Evolutionary conservation across 2,329 filamentous ascomycete species (phyloP), one percentile per base, ranked within the genome.

Genomic region (Epichloe gansuensis): DNA sequence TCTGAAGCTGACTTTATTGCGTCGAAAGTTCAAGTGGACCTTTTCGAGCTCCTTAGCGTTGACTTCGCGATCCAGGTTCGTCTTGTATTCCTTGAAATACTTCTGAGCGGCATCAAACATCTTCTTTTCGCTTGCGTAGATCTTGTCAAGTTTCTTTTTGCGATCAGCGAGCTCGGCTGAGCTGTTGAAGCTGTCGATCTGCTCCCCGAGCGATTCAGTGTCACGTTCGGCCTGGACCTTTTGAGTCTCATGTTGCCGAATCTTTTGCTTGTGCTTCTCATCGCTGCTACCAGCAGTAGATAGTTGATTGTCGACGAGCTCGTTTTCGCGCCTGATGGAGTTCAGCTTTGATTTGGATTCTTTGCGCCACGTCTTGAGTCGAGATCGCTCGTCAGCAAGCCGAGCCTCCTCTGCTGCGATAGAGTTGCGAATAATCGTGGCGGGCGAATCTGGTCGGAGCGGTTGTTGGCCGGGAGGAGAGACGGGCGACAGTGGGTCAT

Each of bases 361-460:
- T 65, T 86, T 88, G 56, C 85, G 83, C 55, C 79, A 75, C 38
- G 80, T 77, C 70, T 87, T 88, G 59, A 88, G 77, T 50, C 80
- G 79, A 54, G 78, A 75, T 60, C 81, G 83, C 61, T 85, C 82
- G 56, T 90, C 85, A 25, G 78, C 73, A 35, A 90, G 74, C 65
- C 85, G 87, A 54, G 77, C 74, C 62, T 90, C 85, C 48, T 84
- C 81, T 11, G 83, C 80, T 46, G 80, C 80, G 59, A 91, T 88
- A 2, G 86, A 89, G 34, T 85, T 86, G 65, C 81, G 83, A 41
- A 91, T 75, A 2, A 86, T 91, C 9, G 85, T 88, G 9, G 81
- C 82, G 3, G 87, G 87, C 12, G 86, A 91, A 56, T 87, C 84
- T 28, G 86, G 86, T 48, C 85, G 81, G 37, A 86, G 76, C 17